Conservation (phyloP, 2,329 filamentous ascomycete genomes). For the Pestalotiopsis sp. region DNA sequence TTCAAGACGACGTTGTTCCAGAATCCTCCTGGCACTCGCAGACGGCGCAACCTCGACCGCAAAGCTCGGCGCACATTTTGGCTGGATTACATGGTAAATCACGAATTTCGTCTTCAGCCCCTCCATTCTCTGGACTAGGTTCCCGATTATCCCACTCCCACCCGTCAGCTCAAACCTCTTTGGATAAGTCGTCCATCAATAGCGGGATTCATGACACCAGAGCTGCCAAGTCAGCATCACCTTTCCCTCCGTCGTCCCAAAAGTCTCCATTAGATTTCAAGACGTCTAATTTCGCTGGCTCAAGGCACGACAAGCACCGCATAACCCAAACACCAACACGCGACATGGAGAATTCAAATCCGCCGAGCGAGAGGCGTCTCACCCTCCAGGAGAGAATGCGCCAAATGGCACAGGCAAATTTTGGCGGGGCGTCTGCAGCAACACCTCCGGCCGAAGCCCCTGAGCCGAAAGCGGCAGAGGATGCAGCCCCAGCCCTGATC, state of each 20-base stretch:
- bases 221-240: background rate
- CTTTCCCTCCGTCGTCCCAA: background rate
- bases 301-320: background rate
- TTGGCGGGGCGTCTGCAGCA: conserved; percentile 12
- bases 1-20: conserved; percentile 16
- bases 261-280: background rate
- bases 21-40: conserved; percentile 14
- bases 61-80: conserved; percentile 25
- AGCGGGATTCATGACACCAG: background rate
- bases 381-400: conserved; percentile 27
- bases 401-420: conserved; percentile 21
- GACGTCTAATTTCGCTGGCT: background rate
- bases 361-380: conserved; percentile 13
- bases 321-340: background rate
- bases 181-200: conserved; percentile 9
- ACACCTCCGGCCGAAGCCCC: background rate
- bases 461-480: background rate
- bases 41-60: conserved; percentile 14
- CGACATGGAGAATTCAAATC: conserved; percentile 13
- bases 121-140: conserved; percentile 12
- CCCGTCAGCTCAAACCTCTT: background rate
- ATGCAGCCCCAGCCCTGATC: background rate
- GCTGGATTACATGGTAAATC: conserved; percentile 27
- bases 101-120: conserved; percentile 22
- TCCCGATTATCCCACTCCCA: conserved; percentile 2